Evolutionary conservation across 768 basidiomycete species (phyloP).

Genomic region (Rhodosporidiobolus odoratus): DNA sequence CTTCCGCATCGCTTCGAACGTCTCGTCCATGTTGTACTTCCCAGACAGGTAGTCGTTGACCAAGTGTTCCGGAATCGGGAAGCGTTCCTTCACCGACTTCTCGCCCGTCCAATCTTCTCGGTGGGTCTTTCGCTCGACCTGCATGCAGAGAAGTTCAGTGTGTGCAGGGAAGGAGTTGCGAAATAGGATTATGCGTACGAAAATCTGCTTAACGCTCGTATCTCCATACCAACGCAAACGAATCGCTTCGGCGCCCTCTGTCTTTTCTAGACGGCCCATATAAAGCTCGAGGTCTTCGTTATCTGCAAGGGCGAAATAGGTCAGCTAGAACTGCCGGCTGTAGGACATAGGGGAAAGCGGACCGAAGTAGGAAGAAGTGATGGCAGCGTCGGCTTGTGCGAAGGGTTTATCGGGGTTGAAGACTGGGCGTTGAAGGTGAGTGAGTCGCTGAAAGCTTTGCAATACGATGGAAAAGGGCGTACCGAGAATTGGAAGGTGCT

Average conservation of each 20-base stretch:
- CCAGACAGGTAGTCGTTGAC: constrained; percentile 87
- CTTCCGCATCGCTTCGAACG: constrained; percentile 73
- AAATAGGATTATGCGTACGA: constrained; percentile 14
- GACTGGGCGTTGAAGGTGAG: constrained; percentile 52
- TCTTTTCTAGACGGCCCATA: constrained; percentile 93
- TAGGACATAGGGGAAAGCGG: background rate
- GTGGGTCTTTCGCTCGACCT: constrained; percentile 56
- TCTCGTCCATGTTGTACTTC: constrained; percentile 85
- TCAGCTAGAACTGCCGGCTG: no score
- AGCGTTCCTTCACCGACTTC: constrained; percentile 94
- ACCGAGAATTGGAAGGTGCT: constrained; percentile 91
- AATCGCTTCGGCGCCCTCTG: constrained; percentile 94
- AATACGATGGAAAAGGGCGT: constrained; percentile 43
- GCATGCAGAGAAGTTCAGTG: constrained; percentile 39
- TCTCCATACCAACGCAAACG: constrained; percentile 97
- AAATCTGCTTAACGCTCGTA: constrained; percentile 50
- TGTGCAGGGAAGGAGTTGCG: background rate
- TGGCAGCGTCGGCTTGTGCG: constrained; percentile 63
- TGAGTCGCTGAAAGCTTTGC: background rate
- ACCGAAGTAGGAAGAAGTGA: constrained; percentile 97
- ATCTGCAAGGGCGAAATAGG: background rate
- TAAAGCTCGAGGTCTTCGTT: constrained; percentile 93
- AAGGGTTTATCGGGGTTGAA: constrained; percentile 93
- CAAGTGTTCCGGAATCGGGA: constrained; percentile 76
- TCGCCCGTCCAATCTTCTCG: constrained; percentile 99